Percentiles rank a stretch among this genome's conserved stretches.
Conservation (phyloP, 2,329 filamentous ascomycete species). For the Xylaria polymorpha region DNA sequence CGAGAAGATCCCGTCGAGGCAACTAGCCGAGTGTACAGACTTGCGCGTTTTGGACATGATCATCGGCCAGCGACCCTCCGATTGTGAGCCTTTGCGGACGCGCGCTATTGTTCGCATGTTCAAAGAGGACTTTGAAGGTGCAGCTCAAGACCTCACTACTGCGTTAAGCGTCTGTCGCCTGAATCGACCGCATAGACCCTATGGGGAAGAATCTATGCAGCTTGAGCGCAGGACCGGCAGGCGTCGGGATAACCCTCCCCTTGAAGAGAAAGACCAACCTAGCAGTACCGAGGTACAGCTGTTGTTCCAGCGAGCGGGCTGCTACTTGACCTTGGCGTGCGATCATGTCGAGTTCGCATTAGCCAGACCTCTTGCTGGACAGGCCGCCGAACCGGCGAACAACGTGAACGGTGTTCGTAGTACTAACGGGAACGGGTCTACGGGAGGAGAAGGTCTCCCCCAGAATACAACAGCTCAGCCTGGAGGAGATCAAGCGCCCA, state of each 20-base stretch:
- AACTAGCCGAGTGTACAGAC: slow-evolving; percentile 77
- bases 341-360: slow-evolving; percentile 70
- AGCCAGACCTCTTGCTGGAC: slow-evolving; percentile 38
- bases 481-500: slow-evolving; percentile 38
- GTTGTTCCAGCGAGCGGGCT: slow-evolving; percentile 78
- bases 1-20: slow-evolving; percentile 84
- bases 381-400: slow-evolving; percentile 37
- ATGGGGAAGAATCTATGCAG: slow-evolving; percentile 63
- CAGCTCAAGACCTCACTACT: slow-evolving; percentile 75
- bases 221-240: slow-evolving; percentile 54
- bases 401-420: slow-evolving; percentile 38
- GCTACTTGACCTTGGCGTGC: slow-evolving; percentile 78
- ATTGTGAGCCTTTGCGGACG: slow-evolving; percentile 76
- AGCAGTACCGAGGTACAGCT: slow-evolving; percentile 80
- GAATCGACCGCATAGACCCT: slow-evolving; percentile 59
- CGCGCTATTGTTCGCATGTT: slow-evolving; percentile 79
- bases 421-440: slow-evolving; percentile 40
- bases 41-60: slow-evolving; percentile 75
- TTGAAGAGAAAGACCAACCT: slow-evolving; percentile 67
- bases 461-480: slow-evolving; percentile 5
- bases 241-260: slow-evolving; percentile 48
- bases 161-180: slow-evolving; percentile 69
- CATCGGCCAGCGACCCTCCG: slow-evolving; percentile 70
- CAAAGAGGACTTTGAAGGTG: slow-evolving; percentile 78
- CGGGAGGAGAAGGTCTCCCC: slow-evolving; percentile 33